These are phyloP conservation scores for Poa pratensis DNA, from an alignment of 176 grass and related monocot species.

Conservation along the genomic window DNA sequence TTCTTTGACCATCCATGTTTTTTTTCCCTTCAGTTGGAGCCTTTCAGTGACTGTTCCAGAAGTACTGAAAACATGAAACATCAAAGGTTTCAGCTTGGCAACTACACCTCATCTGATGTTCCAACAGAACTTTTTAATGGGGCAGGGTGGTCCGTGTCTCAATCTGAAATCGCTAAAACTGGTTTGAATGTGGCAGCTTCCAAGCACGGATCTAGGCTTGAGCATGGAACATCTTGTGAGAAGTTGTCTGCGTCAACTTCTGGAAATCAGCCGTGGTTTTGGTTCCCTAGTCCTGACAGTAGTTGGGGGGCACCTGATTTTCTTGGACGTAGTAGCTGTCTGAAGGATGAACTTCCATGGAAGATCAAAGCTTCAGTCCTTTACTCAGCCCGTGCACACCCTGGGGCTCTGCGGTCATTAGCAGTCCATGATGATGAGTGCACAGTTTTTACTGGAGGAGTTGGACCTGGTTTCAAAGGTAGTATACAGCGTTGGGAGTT, in stretches of 20 bases:
- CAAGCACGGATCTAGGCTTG: slow-evolving; percentile 49
- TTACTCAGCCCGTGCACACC: slow-evolving; percentile 80
- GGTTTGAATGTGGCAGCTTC: slow-evolving; percentile 46
- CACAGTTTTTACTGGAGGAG: slow-evolving; percentile 87
- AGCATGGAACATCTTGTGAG: slow-evolving; percentile 46
- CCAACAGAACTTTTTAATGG: slow-evolving; percentile 70
- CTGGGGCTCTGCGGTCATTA: slow-evolving; percentile 77
- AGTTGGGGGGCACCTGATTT: slow-evolving; percentile 64
- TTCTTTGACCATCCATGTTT: slow-evolving; percentile 35
- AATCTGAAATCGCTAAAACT: slow-evolving; percentile 69
- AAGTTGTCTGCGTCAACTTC: slow-evolving; percentile 52
- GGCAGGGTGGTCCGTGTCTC: slow-evolving; percentile 68
- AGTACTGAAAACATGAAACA: slow-evolving; percentile 54
- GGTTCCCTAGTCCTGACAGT: slow-evolving; percentile 79
- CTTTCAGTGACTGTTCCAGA: slow-evolving; percentile 57
- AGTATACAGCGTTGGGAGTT: slow-evolving; percentile 96
- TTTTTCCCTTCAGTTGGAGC: slow-evolving; percentile 67
- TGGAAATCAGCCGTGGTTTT: slow-evolving; percentile 77
- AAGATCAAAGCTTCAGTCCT: slow-evolving; percentile 87
- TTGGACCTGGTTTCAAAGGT: slow-evolving; percentile 94
- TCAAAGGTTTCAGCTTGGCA: slow-evolving; percentile 56
- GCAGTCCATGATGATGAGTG: slow-evolving; percentile 78
- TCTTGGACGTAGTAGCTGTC: slow-evolving; percentile 68
- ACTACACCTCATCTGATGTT: slow-evolving; percentile 51
- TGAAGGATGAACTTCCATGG: slow-evolving; percentile 68